phyloP scores from a whole-genome alignment of 768 basidiomycete species.

The Lactarius deliciosus region DNA sequence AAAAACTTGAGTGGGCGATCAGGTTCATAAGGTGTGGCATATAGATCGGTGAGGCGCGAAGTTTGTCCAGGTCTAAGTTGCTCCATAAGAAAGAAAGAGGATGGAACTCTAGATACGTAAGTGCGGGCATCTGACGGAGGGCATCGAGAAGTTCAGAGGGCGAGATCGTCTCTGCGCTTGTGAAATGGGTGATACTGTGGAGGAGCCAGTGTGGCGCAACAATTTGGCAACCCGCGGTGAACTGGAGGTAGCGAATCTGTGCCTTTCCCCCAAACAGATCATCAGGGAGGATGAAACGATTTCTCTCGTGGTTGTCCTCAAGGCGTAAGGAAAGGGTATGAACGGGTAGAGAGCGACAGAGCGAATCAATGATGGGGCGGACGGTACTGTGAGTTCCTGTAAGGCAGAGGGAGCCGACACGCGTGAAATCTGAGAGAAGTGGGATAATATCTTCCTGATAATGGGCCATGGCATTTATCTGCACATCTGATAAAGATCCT shows the following conservation, averaged over 20 bases:
- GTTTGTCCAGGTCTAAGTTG: not conserved
- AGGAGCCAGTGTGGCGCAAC: not conserved
- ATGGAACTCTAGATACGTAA: not conserved
- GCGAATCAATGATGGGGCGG: not conserved
- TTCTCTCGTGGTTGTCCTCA: no score
- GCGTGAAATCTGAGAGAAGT: not conserved
- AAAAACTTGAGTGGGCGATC: no score
- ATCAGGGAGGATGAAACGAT: not conserved
- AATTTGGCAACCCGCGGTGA: not conserved
- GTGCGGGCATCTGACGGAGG: constrained; percentile 1
- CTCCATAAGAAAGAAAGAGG: not conserved
- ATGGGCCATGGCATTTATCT: no score
- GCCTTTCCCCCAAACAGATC: not conserved
- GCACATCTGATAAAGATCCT: no score
- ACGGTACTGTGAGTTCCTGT: no score
- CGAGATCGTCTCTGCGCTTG: not conserved
- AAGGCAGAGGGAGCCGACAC: not conserved
- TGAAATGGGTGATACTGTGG: not conserved
- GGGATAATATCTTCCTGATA: no score
- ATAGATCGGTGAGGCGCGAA: not conserved
- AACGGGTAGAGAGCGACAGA: not conserved
- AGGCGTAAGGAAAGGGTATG: not conserved
- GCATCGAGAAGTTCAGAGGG: not conserved
- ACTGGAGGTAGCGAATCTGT: not conserved
- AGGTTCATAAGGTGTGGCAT: not conserved